Conservation (phyloP, 495 filamentous ascomycete species). For the Tuber microsphaerosporum region DNA sequence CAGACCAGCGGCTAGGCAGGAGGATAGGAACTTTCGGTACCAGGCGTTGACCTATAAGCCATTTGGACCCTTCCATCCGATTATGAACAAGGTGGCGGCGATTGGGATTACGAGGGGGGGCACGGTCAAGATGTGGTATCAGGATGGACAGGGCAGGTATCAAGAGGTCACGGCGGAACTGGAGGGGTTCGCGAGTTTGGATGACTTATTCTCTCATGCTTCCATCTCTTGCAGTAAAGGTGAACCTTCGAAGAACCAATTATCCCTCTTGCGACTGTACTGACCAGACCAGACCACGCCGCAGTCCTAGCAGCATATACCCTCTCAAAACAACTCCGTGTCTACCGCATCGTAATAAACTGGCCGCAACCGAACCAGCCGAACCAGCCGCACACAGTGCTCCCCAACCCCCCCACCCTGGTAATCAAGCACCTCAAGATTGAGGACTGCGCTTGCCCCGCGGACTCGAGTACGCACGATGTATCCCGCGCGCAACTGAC, state of each 20-base stretch:
- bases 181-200: conserved; percentile 33
- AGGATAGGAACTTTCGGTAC: conserved; percentile 33
- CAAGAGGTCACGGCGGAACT: conserved; percentile 36
- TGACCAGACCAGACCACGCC: conserved; percentile 18
- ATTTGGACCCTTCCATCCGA: conserved; percentile 37
- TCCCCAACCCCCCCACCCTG: conserved; percentile 28
- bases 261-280: neutral
- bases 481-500: conserved; percentile 32
- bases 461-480: conserved; percentile 29
- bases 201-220: conserved; percentile 41
- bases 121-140: conserved; percentile 41
- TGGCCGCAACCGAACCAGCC: conserved; percentile 33
- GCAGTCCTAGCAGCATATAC: conserved; percentile 40
- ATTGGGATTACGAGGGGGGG: conserved; percentile 40
- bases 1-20: conserved; percentile 31
- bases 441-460: conserved; percentile 32
- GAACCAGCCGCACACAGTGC: conserved; percentile 24
- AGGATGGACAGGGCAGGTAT: conserved; percentile 33
- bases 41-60: conserved; percentile 27
- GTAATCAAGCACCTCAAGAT: conserved; percentile 36
- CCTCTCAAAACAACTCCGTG: conserved; percentile 36
- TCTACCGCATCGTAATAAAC: conserved; percentile 38
- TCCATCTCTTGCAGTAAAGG: conserved; percentile 40
- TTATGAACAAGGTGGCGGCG: conserved; percentile 34
- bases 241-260: conserved; percentile 2